Evolutionary conservation across 306 rosid genomes (phyloP), one percentile per base, ranked within the genome.

Genomic region (Argentina anserina): DNA sequence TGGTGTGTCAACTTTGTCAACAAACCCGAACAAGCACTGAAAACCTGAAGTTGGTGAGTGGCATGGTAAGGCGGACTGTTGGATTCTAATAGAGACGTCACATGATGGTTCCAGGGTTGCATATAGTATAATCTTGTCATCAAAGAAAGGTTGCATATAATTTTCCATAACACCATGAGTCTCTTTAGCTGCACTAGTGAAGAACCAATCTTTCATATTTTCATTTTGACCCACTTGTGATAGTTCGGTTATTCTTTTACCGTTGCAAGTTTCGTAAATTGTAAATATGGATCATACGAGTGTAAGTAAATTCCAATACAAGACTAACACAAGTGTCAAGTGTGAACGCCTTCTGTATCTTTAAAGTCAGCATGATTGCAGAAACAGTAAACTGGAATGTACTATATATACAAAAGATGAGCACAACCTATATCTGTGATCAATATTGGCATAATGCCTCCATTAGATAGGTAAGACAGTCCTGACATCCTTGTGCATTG

Each of bases 401-500:
- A 9, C 50, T 11, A 23, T 40, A 65, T 12, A 41, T 23, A 41
- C 49, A n/a, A n/a, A 4, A 17, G 68, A 64, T 64, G 46, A 64
- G 5, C 47, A 1, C 7, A 21, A 37, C 41, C 66, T 61, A 61
- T 10, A 14, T 14, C 23, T 43, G 39, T 45, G 70, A 43, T 41
- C 14, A 49, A 34, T 18, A 58, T 46, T 49, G 66, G 55, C 14
- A 74, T 26, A 18, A 28, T 42, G 63, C 40, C 59, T n/a, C 36
- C 36, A 79, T 87, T 67, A 87, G 45, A 75, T 46, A 31, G 92
- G 88, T 77, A 89, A 64, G 71, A 73, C 70, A 75, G 90, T 72
- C 70, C 74, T 85, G 58, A 81, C 75, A 79, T 87, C 90, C 80
- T 83, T 94, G 63, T 91, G 96, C 87, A 91, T 88, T 43, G 88